Percentiles rank a stretch among this genome's conserved stretches.
These are phyloP conservation scores for Lactarius tabidus DNA, from an alignment of 768 basidiomycete genomes.

Conservation along the genomic window DNA sequence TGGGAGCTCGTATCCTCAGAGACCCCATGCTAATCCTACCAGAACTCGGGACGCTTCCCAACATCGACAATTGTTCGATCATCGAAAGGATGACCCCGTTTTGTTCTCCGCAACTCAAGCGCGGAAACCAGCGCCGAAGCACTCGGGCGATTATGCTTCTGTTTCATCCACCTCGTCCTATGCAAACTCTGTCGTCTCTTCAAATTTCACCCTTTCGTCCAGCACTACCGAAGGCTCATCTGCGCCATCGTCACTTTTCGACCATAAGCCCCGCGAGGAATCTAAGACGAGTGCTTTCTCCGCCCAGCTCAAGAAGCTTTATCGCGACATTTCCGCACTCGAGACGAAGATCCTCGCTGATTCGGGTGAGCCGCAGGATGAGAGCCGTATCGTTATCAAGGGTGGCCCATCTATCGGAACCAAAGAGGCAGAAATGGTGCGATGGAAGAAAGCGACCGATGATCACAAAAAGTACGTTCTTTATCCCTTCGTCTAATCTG, in stretches of 20 bases:
- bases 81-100: slow-evolving; percentile 86
- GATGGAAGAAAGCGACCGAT: slow-evolving; percentile 64
- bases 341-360: slow-evolving; percentile 71
- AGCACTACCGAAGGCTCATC: slow-evolving; percentile 72
- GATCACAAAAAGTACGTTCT: slow-evolving; percentile 80
- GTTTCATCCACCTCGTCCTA: slow-evolving; percentile 75
- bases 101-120: slow-evolving; percentile 66
- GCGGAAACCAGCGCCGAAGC: slow-evolving; percentile 51
- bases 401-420: slow-evolving; percentile 32
- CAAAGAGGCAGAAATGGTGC: slow-evolving; percentile 69
- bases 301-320: slow-evolving; percentile 71
- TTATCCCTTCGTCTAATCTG: slow-evolving; percentile 10
- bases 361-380: slow-evolving; percentile 51
- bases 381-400: slow-evolving; percentile 37
- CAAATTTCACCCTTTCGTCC: slow-evolving; percentile 69
- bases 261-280: slow-evolving; percentile 46
- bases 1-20: slow-evolving; percentile 47
- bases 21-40: slow-evolving; percentile 34
- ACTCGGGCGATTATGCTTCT: slow-evolving; percentile 66
- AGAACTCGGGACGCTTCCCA: slow-evolving; percentile 34
- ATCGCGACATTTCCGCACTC: slow-evolving; percentile 74
- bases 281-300: slow-evolving; percentile 63
- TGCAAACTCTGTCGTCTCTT: slow-evolving; percentile 62
- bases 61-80: slow-evolving; percentile 74
- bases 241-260: slow-evolving; percentile 65